Evolutionary conservation across 1,139 yeast genomes (phyloP), one percentile per base, ranked within the genome.

Genomic region (Scheffersomyces illinoinensis): DNA sequence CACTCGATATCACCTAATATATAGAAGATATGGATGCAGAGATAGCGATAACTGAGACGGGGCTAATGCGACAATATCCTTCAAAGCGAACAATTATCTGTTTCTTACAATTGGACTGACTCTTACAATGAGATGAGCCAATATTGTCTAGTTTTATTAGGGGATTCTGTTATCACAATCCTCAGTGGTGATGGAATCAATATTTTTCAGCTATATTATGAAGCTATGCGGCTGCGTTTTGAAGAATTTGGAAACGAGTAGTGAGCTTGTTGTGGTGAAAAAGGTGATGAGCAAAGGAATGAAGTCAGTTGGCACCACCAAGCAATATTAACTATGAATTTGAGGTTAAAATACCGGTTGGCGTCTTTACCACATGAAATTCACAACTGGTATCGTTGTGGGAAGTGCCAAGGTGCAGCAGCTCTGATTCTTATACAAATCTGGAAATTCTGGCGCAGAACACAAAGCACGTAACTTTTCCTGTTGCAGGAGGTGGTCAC

Each of bases 301-400:
- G 60, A 54, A 58, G 47, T 50, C 49, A 56, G 60, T 58, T 56
- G 60, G 17, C 17, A 14, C 43, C 10, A 33, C 17, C 3, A 14
- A 33, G 43, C 14, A 33, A 33, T 17, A 7, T 33, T 33, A 33
- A 17, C 17, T 33, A 33, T 33, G 43, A 33, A 12, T 24, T 24
- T 24, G 17, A 33, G 17, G 10, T 33, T 3, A 33, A 33, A 33
- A 10, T 12, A 33, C 43, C 43, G 10, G 10, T 12, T 33, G 43
- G 43, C 43, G 43, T 33, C 43, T 8, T 12, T 14, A 33, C 14
- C 43, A 33, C 43, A 33, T 33, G 43, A 33, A 33, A 33, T 33
- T 33, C 17, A 33, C 43, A 33, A 14, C 43, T 33, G 43, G 17
- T 12, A 17, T 33, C 17, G 43, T 33, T 33, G 17, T 8, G 17